Evolutionary conservation across 768 basidiomycete genomes (phyloP).

Genomic region (Suillus ampliporus): DNA sequence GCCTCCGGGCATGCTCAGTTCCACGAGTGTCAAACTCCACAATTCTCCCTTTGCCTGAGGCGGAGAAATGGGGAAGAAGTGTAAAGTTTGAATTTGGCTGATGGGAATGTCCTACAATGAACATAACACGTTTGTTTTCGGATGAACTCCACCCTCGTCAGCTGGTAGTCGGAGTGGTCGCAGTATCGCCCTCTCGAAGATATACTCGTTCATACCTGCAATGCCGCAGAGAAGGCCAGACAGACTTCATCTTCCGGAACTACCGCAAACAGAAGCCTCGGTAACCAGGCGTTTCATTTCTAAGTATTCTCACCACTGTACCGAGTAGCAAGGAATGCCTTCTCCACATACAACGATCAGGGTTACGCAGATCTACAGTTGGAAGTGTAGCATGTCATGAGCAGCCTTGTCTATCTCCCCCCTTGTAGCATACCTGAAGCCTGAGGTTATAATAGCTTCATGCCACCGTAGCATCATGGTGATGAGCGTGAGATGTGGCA

Average conservation of each 20-base stretch:
- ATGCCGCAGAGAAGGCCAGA: background rate
- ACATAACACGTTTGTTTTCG: too few relatives aligned
- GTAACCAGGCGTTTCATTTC: background rate
- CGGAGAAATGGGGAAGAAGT: too few relatives aligned
- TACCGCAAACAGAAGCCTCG: background rate
- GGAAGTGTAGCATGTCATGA: background rate
- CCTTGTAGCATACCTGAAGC: too few relatives aligned
- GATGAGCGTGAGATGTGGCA: conserved; percentile 3
- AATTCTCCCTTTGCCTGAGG: too few relatives aligned
- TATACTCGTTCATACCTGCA: background rate
- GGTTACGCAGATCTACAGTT: background rate
- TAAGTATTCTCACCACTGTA: background rate
- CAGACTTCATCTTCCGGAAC: background rate
- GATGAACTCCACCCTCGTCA: too few relatives aligned
- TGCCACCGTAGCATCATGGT: background rate
- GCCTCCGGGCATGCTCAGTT: background rate
- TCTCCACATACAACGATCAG: background rate
- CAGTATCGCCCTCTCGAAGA: background rate
- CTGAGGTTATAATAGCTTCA: too few relatives aligned
- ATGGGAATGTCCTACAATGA: too few relatives aligned
- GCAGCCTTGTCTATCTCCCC: background rate
- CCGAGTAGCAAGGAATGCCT: too few relatives aligned
- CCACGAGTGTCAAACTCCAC: background rate
- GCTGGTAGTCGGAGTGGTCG: too few relatives aligned
- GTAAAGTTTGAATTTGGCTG: too few relatives aligned